Evolutionary conservation across 75 land plant species (phyloP).

Genomic region (Gnetum montanum): DNA sequence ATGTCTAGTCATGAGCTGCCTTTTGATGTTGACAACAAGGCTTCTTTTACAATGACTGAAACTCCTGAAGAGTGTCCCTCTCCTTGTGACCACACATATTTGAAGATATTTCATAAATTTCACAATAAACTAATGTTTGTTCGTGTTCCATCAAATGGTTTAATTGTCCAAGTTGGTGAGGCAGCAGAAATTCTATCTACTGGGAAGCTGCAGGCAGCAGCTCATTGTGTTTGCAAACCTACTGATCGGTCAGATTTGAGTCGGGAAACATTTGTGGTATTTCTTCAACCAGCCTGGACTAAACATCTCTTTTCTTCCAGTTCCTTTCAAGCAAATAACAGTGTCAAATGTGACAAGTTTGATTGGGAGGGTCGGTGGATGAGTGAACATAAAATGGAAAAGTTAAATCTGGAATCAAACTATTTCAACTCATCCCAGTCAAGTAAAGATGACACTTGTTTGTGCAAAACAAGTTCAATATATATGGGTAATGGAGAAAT

Average conservation of each 20-base stretch:
- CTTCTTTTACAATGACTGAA: background rate
- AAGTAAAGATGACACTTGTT: background rate
- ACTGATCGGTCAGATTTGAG: slow-evolving; percentile 30
- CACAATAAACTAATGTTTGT: slow-evolving; percentile 30
- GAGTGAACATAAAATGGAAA: background rate
- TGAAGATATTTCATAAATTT: slow-evolving; percentile 44
- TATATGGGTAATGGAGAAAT: background rate
- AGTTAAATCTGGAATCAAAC: background rate
- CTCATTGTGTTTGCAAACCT: slow-evolving; percentile 75
- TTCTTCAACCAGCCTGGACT: slow-evolving; percentile 88
- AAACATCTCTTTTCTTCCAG: slow-evolving; percentile 22
- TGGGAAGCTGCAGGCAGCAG: slow-evolving; percentile 73
- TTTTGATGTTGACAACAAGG: background rate
- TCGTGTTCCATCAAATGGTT: slow-evolving; percentile 44
- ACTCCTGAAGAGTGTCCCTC: slow-evolving; percentile 27
- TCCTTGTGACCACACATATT: slow-evolving; percentile 44
- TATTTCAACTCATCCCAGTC: background rate
- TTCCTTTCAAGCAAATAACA: background rate
- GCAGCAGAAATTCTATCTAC: slow-evolving; percentile 78
- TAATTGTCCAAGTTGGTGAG: slow-evolving; percentile 95
- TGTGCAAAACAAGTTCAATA: too few relatives aligned
- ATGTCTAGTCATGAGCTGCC: slow-evolving; percentile 3
- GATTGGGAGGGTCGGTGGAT: slow-evolving; percentile 7
- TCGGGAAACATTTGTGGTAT: slow-evolving; percentile 91
- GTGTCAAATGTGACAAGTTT: background rate